Evolutionary conservation across 306 rosid species (phyloP), one percentile per base, ranked within the genome.

Genomic region (Dalbergia oliveri): DNA sequence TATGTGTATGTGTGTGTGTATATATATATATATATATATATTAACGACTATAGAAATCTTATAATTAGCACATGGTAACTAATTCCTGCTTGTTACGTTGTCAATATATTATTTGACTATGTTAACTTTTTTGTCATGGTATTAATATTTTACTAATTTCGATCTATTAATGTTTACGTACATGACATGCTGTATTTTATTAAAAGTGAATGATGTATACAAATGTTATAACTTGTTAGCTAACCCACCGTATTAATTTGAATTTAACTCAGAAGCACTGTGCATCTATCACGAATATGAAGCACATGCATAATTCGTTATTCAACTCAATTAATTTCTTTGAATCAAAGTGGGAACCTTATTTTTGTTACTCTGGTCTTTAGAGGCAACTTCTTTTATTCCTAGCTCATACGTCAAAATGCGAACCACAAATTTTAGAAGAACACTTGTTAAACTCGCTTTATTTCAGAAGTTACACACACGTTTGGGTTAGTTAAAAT

Each of bases 191-290:
- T 13, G 23, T 73, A 62, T 44, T 57, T n/a, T 44, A 75, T 14
- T 74, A 60, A 19, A 31, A 8, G 62, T 34, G 15, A 18, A 49
- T n/a, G 2, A 76, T 65, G 66, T 70, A 37, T 66, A 65, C 6
- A 65, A 77, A 66, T 66, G 31, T 37, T 66, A 21, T 13, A 65
- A 53, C 33, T 77, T 37, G 54, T 66, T 77, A 39, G 81, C 56
- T 65, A 65, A 66, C 66, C 81, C 37, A 77, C 51, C 21, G 18
- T 53, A 51, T 77, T 77, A 19, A 65, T 64, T 77, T 18, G 54
- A 77, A 77, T 77, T 77, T 5, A 66, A 77, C 39, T n/a, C 41
- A 65, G 39, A 77, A 65, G 11, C 26, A 39, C 26, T 53, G 8
- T 76, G 73, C 11, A 14, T n/a, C 18, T 26, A 45, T n/a, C 16